These are phyloP conservation scores for Ramalina intermedia DNA, from an alignment of 495 filamentous ascomycete species.

Conservation along the genomic window DNA sequence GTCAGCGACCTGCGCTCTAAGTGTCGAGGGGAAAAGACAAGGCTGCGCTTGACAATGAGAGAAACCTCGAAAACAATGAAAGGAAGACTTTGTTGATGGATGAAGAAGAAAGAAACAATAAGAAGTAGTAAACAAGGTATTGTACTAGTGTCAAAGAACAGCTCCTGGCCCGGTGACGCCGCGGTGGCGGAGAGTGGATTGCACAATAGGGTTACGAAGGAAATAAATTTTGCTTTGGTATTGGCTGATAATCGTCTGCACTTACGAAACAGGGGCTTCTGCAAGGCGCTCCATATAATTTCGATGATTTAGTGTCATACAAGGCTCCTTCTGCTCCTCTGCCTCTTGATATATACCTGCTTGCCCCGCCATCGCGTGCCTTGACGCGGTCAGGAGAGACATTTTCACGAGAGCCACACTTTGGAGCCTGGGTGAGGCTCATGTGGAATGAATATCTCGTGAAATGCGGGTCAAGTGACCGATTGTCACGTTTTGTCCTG, in stretches of 20 bases:
- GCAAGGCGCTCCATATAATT: too few relatives aligned
- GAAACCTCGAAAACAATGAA: not conserved
- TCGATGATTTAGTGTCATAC: not conserved
- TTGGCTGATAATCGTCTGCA: too few relatives aligned
- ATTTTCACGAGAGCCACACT: too few relatives aligned
- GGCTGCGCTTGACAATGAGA: not conserved
- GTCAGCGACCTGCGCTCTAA: conserved; percentile 16
- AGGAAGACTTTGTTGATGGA: not conserved
- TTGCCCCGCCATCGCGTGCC: conserved; percentile 8
- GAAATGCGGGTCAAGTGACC: too few relatives aligned
- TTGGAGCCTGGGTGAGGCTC: too few relatives aligned
- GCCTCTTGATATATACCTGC: conserved; percentile 8
- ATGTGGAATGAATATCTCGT: conserved; percentile 10
- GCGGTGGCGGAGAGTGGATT: too few relatives aligned
- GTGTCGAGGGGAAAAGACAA: not conserved
- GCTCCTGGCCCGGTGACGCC: too few relatives aligned
- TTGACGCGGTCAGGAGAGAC: not conserved
- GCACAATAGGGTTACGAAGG: too few relatives aligned
- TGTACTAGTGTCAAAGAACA: too few relatives aligned
- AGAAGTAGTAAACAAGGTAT: not conserved
- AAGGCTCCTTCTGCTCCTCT: not conserved
- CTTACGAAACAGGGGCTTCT: too few relatives aligned
- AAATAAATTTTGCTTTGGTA: too few relatives aligned
- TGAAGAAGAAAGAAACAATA: conserved; percentile 4
- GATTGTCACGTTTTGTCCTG: too few relatives aligned